A percentile compares a stretch with the other conserved stretches of the same genome.
phyloP scores from a whole-genome alignment of 2,329 filamentous ascomycete genomes.

The Fusarium sp. region DNA sequence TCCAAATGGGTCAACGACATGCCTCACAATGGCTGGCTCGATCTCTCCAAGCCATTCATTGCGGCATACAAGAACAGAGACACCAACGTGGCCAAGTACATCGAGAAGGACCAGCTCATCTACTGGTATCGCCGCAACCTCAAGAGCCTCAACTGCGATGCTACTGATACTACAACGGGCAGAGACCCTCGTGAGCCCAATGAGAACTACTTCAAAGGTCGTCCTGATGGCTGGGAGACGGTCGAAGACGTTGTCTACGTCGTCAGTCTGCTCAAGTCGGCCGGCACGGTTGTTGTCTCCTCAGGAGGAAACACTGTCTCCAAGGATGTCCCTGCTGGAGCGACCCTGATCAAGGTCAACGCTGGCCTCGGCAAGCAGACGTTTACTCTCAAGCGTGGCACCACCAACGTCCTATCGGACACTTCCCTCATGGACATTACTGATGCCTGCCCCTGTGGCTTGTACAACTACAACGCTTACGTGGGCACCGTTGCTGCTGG shows the following conservation, averaged over 20 bases:
- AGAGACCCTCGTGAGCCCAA: conserved; percentile 55
- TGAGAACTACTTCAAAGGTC: conserved; percentile 64
- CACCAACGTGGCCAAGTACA: conserved; percentile 53
- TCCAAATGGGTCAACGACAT: conserved; percentile 63
- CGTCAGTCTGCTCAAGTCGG: conserved; percentile 60
- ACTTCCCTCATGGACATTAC: conserved; percentile 62
- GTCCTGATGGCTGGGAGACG: conserved; percentile 61
- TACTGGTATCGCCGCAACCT: conserved; percentile 68
- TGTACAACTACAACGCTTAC: conserved; percentile 69
- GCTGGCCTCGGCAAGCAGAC: conserved; percentile 56
- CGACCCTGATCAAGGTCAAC: conserved; percentile 54
- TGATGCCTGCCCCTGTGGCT: conserved; percentile 60
- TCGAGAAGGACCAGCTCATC: conserved; percentile 60
- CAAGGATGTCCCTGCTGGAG: conserved; percentile 46
- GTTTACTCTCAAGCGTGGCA: conserved; percentile 58
- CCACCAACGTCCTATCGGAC: conserved; percentile 55
- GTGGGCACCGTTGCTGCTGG: conserved; percentile 60
- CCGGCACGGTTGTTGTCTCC: conserved; percentile 57
- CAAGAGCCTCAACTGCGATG: conserved; percentile 59
- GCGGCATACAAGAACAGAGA: conserved; percentile 62
- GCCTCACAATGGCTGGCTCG: conserved; percentile 63
- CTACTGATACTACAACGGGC: conserved; percentile 62
- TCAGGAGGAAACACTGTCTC: conserved; percentile 58
- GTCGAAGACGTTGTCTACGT: conserved; percentile 64
- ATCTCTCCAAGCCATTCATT: conserved; percentile 65